Conservation (phyloP, 176 grass and related monocot species). For the Paspalum vaginatum region DNA sequence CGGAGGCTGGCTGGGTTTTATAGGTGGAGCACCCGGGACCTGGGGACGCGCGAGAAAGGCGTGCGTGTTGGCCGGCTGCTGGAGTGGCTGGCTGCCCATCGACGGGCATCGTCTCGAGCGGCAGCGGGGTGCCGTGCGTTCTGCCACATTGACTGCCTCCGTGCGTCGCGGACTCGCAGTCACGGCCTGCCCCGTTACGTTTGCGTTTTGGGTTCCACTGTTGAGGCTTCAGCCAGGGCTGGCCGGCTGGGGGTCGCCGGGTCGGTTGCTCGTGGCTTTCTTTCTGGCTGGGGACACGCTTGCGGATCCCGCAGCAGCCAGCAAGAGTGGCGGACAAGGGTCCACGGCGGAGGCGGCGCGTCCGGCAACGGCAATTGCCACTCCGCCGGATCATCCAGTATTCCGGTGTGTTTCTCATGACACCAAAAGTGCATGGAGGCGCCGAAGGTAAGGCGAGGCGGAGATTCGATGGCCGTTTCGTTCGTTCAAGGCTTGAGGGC, state of each 20-base stretch:
- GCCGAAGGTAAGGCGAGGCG: no score
- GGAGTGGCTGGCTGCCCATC: background rate
- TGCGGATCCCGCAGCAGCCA: background rate
- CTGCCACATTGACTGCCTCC: slow-evolving; percentile 21
- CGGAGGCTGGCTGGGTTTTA: slow-evolving; percentile 3
- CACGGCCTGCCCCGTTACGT: background rate
- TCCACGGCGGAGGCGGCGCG: background rate
- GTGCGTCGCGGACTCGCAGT: slow-evolving; percentile 22
- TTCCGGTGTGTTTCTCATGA: no score
- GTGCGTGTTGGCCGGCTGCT: background rate
- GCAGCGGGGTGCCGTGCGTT: background rate
- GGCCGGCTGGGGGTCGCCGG: no score
- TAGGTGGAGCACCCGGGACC: background rate
- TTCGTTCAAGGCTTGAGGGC: no score
- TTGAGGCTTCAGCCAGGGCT: no score
- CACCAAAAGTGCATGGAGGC: no score
- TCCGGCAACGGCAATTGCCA: background rate
- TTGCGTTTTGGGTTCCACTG: background rate
- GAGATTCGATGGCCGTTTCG: no score
- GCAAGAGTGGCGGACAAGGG: slow-evolving; percentile 9
- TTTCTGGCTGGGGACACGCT: background rate
- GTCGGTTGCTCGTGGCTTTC: no score
- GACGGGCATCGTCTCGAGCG: background rate
- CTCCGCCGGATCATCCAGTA: no score
- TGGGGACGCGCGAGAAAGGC: slow-evolving; percentile 20